A percentile compares a stretch with the other conserved stretches of the same genome.
Conservation (phyloP, 1,284 basidiomycete species). For the Ceratobasidium sp. region DNA sequence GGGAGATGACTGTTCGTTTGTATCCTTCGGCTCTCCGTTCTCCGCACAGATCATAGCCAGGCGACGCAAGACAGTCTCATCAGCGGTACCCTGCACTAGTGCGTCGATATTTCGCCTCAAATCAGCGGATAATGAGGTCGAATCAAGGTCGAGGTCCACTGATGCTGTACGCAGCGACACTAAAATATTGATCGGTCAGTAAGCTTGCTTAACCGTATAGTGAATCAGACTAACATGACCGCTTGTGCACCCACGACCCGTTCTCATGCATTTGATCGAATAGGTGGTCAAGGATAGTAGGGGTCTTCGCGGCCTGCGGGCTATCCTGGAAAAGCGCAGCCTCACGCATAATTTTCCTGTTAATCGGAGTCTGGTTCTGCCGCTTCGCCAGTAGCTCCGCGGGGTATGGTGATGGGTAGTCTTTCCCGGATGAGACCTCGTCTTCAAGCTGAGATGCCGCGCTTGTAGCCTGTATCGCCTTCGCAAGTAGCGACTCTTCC, state of each 20-base stretch:
- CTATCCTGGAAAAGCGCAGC: conserved; percentile 84
- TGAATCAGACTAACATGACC: conserved; percentile 51
- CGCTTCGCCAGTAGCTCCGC: conserved; percentile 33
- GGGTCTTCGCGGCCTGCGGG: conserved; percentile 68
- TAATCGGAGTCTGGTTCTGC: conserved; percentile 67
- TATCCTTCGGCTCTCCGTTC: conserved; percentile 21
- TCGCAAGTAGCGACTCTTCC: conserved; percentile 85
- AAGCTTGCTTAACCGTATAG: too few relatives aligned
- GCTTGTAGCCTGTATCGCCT: conserved; percentile 89
- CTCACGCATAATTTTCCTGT: conserved; percentile 70
- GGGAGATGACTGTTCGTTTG: conserved; percentile 30
- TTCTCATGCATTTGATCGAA: conserved; percentile 67
- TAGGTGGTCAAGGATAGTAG: conserved; percentile 67
- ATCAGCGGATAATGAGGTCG: conserved; percentile 54
- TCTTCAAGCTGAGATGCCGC: conserved; percentile 81
- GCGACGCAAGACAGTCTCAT: conserved; percentile 68
- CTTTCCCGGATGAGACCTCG: conserved; percentile 70
- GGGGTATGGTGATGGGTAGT: conserved; percentile 53
- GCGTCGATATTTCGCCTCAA: conserved; percentile 67
- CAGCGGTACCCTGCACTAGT: conserved; percentile 67
- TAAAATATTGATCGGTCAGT: background rate
- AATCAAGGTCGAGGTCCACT: conserved; percentile 51
- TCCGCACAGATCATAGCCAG: conserved; percentile 59
- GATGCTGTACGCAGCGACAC: conserved; percentile 56
- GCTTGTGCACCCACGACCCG: conserved; percentile 80